Base-by-base conservation (phyloP, 352 stramenopile species). In the Phytophthora gonapodyides region DNA sequence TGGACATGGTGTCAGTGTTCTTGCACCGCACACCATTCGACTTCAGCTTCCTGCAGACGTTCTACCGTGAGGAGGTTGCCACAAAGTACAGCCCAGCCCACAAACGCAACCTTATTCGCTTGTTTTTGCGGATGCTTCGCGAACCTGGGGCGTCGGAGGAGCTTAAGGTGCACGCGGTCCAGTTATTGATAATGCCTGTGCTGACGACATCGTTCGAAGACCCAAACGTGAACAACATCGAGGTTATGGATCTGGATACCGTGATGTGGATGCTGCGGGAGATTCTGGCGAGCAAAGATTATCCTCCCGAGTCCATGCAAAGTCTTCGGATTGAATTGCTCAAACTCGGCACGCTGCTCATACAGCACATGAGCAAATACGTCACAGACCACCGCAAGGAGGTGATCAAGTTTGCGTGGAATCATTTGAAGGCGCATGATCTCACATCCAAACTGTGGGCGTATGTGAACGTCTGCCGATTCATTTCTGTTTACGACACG, bases 381-480 rank as follows among this genome's bases (percentile, higher is more conserved):
- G 82, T 99, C 37, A 89, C 85, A 6, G 85, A 97, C 13, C 86
- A 98, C 61, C 78, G 94, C 56, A 99, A 98, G 55, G 96, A 99
- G 70, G 89, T 99, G 43, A 97, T 99, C 50, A 99, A 99, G 74
- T 99, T 98, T 86, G 97, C 97, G 33, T 99, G 96, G 96, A 96
- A 95, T 59, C 84, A 98, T 62, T 76, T 99, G 16, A 99, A 99
- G 74, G 89, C 87, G 1, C 91, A 98, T 16, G 93, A 99, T 68
- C 59, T 95, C 34, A 96, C 82, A 11, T 98, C 92, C 7, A 99
- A 99, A 71, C 85, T 98, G 35, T 99, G 96, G 91, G 96, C 96
- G 35, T 99, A 99, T 65, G 84, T 99, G 50, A 98, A 98, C 65
- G 87, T 99, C 0, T 99, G 96, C 47, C 86, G 89, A 9, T 99